Evolutionary conservation across 2,329 filamentous ascomycete genomes (phyloP).

Genomic region (Neurospora crassa): DNA sequence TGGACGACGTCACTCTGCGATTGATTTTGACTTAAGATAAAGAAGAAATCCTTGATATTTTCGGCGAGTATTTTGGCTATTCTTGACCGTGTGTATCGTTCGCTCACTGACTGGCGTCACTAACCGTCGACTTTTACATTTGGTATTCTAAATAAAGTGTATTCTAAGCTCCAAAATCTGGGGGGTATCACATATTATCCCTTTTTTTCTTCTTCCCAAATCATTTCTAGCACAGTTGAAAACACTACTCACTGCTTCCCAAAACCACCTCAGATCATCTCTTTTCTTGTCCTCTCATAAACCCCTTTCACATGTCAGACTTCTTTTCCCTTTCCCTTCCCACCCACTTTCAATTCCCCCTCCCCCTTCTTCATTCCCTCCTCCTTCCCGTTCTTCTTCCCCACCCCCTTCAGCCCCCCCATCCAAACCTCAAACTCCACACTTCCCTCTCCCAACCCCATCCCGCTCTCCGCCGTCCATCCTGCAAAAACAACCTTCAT

Average conservation of each 20-base stretch:
- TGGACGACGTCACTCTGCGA: not conserved
- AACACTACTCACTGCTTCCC: not conserved
- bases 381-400: conserved; percentile 9
- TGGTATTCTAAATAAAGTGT: not conserved
- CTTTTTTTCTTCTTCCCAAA: not conserved
- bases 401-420: conserved; percentile 43
- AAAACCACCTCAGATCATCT: not conserved
- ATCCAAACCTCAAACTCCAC: conserved; percentile 68
- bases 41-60: not conserved
- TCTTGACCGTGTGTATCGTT: not conserved
- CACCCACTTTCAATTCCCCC: not conserved
- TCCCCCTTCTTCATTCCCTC: not conserved
- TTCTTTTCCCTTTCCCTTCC: not conserved
- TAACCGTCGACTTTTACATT: not conserved
- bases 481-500: conserved; percentile 87
- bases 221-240: not conserved
- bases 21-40: not conserved
- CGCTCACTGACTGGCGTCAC: not conserved
- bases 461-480: conserved; percentile 50
- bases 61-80: not conserved
- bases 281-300: too few relatives aligned
- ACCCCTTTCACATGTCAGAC: not conserved
- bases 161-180: not conserved
- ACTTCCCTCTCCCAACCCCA: conserved; percentile 35
- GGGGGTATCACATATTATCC: not conserved